Evolutionary conservation across 495 filamentous ascomycete genomes (phyloP), one percentile per base, ranked within the genome.

Genomic region (Podospora pseudocomata): DNA sequence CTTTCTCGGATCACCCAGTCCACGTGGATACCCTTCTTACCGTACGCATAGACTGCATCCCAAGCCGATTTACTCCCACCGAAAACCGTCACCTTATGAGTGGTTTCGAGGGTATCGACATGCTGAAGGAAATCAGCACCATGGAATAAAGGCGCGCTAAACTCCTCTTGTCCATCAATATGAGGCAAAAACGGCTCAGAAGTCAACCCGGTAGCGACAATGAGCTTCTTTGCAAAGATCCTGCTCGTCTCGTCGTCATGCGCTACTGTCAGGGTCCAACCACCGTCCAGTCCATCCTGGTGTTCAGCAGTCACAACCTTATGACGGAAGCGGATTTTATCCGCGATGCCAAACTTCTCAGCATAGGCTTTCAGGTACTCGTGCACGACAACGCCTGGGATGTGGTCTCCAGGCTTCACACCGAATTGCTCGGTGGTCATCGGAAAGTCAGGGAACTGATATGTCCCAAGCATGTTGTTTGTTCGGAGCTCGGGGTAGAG

Each of bases 1-100:
- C 84, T 89, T 49, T 87, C 86, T 66, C 93, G 85, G 68, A 97
- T 93, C 30, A 96, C 80, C 91, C 88, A 92, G 69, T 92, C 83
- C 2, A 96, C 90, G 34, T 86, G 78, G 61, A 89, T 80, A 2
- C 90, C 91, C 1, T 83, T 80, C 0, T 84, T 82, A 1, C 87
- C 89, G 72, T 87, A 90, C 3, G 84, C 81, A 71, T 93, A 93
- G 0, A 87, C 91, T 2, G 87, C 86, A 81, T 96, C 93, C 83
- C 86, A 93, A 1, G 86, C 90, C 4, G 89, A 91, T 75, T 96
- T 96, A 1, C 85, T 87, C 9, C 85, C 89, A 16, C 92, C 91
- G 60, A 92, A 83, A 1, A 96, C 83, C 0, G 85, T 84, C 4
- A 92, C 83, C 0, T 71, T 75, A 19, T 76, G 75, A 26, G 70